A percentile compares a stretch with the other conserved stretches of the same genome.
phyloP scores from a whole-genome alignment of 495 filamentous ascomycete species.

The Annulohypoxylon maeteangense region DNA sequence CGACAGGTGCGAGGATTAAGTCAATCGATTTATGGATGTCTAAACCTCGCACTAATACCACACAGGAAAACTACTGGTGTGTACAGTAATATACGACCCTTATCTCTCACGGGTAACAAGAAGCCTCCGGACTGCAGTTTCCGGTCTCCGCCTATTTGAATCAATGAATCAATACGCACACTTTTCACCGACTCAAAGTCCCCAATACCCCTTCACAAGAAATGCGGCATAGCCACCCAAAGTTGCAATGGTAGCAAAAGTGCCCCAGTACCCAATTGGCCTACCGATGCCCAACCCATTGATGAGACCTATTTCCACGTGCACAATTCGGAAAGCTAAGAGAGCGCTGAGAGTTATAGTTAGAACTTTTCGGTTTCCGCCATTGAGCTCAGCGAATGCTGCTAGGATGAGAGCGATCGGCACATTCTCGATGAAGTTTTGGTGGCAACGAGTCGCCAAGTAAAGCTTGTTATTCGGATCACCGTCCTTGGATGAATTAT shows the following conservation, averaged over 20 bases:
- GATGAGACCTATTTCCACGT: conserved; percentile 55
- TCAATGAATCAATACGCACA: not conserved
- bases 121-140: too few relatives aligned
- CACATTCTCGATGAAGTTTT: conserved; percentile 59
- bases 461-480: conserved; percentile 42
- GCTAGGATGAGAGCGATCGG: conserved; percentile 42
- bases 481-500: conserved; percentile 38
- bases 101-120: too few relatives aligned
- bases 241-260: conserved; percentile 49
- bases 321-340: conserved; percentile 51
- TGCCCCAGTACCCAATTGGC: conserved; percentile 52
- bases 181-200: conserved; percentile 6
- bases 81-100: too few relatives aligned
- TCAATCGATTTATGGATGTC: not conserved
- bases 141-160: not conserved
- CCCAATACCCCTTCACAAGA: conserved; percentile 47
- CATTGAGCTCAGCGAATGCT: conserved; percentile 57
- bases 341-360: conserved; percentile 50
- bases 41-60: not conserved
- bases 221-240: conserved; percentile 54
- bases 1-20: too few relatives aligned
- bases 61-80: too few relatives aligned
- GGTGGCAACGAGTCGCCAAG: conserved; percentile 49
- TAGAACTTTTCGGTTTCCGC: conserved; percentile 50
- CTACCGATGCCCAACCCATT: conserved; percentile 48